Evolutionary conservation across 2,329 filamentous ascomycete genomes (phyloP).

Genomic region (Elsinoe batatas): DNA sequence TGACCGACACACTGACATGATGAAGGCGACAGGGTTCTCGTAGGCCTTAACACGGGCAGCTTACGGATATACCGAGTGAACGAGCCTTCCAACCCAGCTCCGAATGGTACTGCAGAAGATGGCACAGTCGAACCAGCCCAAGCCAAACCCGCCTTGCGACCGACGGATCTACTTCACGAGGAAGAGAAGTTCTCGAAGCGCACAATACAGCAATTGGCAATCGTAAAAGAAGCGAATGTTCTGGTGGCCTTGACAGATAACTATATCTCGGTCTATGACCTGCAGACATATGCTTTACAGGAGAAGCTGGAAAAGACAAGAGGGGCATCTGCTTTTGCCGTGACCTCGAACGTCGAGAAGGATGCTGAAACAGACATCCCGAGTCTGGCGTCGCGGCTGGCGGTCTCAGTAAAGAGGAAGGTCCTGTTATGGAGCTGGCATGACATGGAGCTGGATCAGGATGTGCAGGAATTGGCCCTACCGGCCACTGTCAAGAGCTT

Average conservation of each 20-base stretch:
- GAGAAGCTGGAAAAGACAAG: conserved; percentile 74
- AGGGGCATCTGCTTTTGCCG: conserved; percentile 81
- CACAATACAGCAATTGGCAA: conserved; percentile 84
- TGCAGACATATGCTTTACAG: conserved; percentile 71
- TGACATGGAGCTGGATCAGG: conserved; percentile 72
- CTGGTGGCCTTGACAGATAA: conserved; percentile 86
- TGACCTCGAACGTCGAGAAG: conserved; percentile 91
- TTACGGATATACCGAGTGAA: conserved; percentile 89
- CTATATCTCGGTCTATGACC: conserved; percentile 79
- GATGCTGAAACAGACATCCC: conserved; percentile 79
- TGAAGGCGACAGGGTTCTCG: conserved; percentile 75
- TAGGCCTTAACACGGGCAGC: conserved; percentile 80
- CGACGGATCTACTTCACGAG: conserved; percentile 80
- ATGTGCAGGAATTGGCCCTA: conserved; percentile 67
- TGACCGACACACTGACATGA: neutral
- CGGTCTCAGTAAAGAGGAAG: conserved; percentile 85
- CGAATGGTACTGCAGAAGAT: conserved; percentile 26
- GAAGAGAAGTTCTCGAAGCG: conserved; percentile 88
- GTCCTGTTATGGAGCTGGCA: conserved; percentile 92
- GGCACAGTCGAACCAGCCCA: conserved; percentile 24
- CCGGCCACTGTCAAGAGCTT: conserved; percentile 77
- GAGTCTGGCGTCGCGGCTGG: conserved; percentile 82
- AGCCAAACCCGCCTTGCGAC: conserved; percentile 28
- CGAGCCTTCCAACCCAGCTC: conserved; percentile 43
- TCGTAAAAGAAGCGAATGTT: conserved; percentile 89